Base-by-base conservation (phyloP, 225 moss, liverwort and hornwort genomes). In the Marchantia polymorpha region DNA sequence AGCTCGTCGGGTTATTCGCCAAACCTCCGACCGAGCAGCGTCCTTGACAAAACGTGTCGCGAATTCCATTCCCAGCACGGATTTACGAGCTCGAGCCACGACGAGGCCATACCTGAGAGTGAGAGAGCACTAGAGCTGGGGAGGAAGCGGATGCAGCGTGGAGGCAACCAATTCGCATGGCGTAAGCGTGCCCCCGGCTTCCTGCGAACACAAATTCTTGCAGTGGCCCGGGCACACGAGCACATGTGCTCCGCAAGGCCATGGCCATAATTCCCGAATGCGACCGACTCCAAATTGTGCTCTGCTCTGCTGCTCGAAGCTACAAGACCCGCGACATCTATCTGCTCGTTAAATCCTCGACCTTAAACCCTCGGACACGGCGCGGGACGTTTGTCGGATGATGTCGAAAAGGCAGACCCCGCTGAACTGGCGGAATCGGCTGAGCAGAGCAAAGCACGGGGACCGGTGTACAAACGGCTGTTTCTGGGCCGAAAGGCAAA, bases 231-330 rank as follows among this genome's bases (percentile, higher is more conserved):
- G 51, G 72, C 72, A 51, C 72, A 22, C 72, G 72, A n/a, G 47
- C 51, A 72, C 50, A 72, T 23, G 72, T 72, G 50, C 72, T 72
- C 51, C 72, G 72, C 19, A 50, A 0, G 22, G 72, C 72, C 72
- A 72, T 72, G 51, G 50, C 72, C 72, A 51, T 51, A 17, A 31
- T 67, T 16, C 30, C 6, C 65, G 17, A 55, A 39, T 39, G 39
- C 39, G 39, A 39, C 39, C 39, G 5, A 39, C 2, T 39, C 39
- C 5, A 39, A 39, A 39, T 39, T 39, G 3, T 39, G 39, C 39
- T 39, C 39, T 39, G 39, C 39, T 39, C 39, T 5, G 39, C 39
- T 39, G 39, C 39, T 39, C 39, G 3, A 39, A 5, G 3, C 39
- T 39, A 39, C 39, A 39, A 39, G 39, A 39, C n/a, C n/a, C 39